Percentiles rank a stretch among this genome's conserved stretches.
Conservation (phyloP, 2,329 filamentous ascomycete genomes). For the Aspergillus latus region DNA sequence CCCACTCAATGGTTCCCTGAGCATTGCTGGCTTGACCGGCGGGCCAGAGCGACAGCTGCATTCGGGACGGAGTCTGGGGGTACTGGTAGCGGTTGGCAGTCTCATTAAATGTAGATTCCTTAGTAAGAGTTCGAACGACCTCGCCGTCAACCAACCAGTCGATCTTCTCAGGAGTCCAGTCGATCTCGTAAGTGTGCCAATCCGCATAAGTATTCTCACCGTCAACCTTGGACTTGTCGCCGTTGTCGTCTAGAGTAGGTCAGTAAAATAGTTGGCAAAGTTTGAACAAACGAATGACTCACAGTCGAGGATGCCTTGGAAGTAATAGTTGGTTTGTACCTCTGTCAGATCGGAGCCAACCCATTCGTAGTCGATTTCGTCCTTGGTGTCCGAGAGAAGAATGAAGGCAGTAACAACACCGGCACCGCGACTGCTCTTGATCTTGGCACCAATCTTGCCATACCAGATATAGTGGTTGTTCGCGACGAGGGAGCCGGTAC, state of each 20-base stretch:
- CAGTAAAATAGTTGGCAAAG: background rate
- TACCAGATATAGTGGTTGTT: conserved; percentile 94
- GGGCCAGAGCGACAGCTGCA: conserved; percentile 96
- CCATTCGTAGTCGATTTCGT: conserved; percentile 98
- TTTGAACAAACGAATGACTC: conserved; percentile 44
- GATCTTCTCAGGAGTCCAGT: conserved; percentile 84
- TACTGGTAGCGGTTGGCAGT: conserved; percentile 79
- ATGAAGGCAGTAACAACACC: conserved; percentile 99
- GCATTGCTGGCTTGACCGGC: conserved; percentile 78
- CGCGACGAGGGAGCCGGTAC: conserved; percentile 82
- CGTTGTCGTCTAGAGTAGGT: conserved; percentile 65
- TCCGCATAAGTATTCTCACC: conserved; percentile 69
- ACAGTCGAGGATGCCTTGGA: conserved; percentile 90
- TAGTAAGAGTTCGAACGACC: conserved; percentile 65
- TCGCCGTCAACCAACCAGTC: conserved; percentile 85
- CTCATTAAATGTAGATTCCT: conserved; percentile 80
- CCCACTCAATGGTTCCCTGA: conserved; percentile 84
- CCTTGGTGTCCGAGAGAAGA: conserved; percentile 89
- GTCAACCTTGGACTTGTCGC: conserved; percentile 61
- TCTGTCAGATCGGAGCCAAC: conserved; percentile 74
- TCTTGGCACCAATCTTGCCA: conserved; percentile 79
- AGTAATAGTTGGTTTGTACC: conserved; percentile 98
- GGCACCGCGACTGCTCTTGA: conserved; percentile 79
- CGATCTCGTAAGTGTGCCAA: conserved; percentile 87
- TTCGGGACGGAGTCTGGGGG: conserved; percentile 85